Evolutionary conservation across 2,329 filamentous ascomycete genomes (phyloP), one percentile per base, ranked within the genome.

Genomic region (Paracorniculantispora psalliotae): DNA sequence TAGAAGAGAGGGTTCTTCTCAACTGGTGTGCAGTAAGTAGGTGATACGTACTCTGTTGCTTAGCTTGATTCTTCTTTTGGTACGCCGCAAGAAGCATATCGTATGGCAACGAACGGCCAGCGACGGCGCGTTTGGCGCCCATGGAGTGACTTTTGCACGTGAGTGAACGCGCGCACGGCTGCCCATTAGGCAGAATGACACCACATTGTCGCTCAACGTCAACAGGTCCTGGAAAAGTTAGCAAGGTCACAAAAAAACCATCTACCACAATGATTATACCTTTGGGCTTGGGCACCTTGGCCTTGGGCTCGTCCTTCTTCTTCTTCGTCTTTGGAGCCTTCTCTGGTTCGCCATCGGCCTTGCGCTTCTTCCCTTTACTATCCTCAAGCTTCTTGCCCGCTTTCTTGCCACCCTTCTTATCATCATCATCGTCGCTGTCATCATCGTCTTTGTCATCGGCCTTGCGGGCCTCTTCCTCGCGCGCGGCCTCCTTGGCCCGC

Each of bases 41-140:
- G n/a, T 35, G 49, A 26, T 25, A 82, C 88, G 76, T 80, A 92
- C 91, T 96, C 74, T 97, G 94, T 77, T 96, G 91, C 69, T 96
- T 96, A 23, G 94, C 94, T 73, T 97, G 94, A 68, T 99, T 99
- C 80, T 97, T 97, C 81, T 97, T 97, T 73, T 94, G 90, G 68
- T 94, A 94, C 8, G 89, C 88, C 15, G 89, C 87, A 39, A 97
- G 81, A 41, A 97, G 78, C 88, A 96, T 94, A 72, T 96, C 92
- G 69, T 97, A 97, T 1, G 92, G 92, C 61, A 96, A 76, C 47
- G 90, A 94, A 62, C 92, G 82, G 1, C 92, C 92, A 5, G 91
- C 89, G 3, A 97, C 92, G 1, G 89, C 89, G 65, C 92, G 83
- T 74, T 97, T 97, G 5, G 92, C 89, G 12, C 92, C 92, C 92